Conservation (phyloP, 2,329 filamentous ascomycete genomes). For the Hyphodiscus sp. region DNA sequence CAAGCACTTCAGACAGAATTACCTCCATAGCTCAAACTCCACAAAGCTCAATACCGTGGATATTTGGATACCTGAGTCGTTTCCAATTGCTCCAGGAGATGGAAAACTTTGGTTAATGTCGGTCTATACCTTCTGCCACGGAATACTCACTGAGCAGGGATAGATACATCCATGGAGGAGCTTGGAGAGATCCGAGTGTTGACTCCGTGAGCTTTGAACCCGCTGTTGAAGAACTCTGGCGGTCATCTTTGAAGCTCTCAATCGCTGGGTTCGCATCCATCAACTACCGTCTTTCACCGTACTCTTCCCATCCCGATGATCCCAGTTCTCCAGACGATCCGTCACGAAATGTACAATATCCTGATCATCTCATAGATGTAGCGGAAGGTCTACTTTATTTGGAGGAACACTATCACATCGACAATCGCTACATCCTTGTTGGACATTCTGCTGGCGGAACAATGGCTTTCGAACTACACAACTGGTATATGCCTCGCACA, state of each 20-base stretch:
- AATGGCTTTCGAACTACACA: conserved; percentile 50
- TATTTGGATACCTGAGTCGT: conserved; percentile 7
- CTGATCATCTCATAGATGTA: conserved; percentile 55
- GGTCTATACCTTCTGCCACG: not conserved
- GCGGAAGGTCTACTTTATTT: conserved; percentile 44
- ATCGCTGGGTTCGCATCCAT: conserved; percentile 60
- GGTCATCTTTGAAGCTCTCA: conserved; percentile 4
- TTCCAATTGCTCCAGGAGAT: not conserved
- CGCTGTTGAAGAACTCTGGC: conserved; percentile 37
- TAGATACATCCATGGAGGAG: conserved; percentile 50
- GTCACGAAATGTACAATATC: conserved; percentile 45
- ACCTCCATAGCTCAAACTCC: conserved; percentile 2
- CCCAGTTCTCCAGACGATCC: conserved; percentile 13
- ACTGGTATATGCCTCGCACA: conserved; percentile 20
- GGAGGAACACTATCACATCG: conserved; percentile 38
- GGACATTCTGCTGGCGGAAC: conserved; percentile 61
- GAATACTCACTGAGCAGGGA: not conserved
- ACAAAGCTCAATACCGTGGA: conserved; percentile 16
- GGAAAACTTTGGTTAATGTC: conserved; percentile 9
- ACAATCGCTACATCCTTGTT: conserved; percentile 44
- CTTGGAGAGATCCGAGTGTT: conserved; percentile 53
- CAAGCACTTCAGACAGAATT: conserved; percentile 4
- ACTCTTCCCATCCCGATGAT: conserved; percentile 40
- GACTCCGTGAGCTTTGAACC: conserved; percentile 40
- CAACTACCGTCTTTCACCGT: conserved; percentile 57